Percentiles rank a stretch among this genome's conserved stretches.
phyloP scores from a whole-genome alignment of 2,329 filamentous ascomycete genomes.

The Aspergillus udagawae region DNA sequence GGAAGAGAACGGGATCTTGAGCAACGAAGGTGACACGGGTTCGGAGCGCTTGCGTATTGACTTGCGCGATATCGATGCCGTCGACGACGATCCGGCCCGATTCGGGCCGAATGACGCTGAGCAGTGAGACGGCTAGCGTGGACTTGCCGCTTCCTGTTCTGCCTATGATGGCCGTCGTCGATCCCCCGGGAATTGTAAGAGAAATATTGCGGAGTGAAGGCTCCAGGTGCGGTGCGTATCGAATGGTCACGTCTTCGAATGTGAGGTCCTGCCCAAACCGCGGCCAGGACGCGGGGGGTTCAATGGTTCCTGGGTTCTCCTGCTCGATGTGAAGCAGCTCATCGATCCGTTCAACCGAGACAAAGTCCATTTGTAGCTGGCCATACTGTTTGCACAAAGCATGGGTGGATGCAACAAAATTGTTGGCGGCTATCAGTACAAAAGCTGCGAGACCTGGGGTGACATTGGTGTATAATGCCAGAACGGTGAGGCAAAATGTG shows the following conservation, averaged over 20 bases:
- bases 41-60: conserved; percentile 57
- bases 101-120: conserved; percentile 53
- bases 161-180: conserved; percentile 74
- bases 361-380: conserved; percentile 85
- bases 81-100: conserved; percentile 58
- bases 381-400: conserved; percentile 75
- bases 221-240: conserved; percentile 73
- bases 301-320: conserved; percentile 63
- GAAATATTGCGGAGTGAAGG: conserved; percentile 66
- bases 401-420: conserved; percentile 65
- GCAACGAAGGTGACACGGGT: conserved; percentile 63
- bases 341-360: conserved; percentile 81
- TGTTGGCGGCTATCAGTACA: conserved; percentile 66
- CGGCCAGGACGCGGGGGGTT: conserved; percentile 75
- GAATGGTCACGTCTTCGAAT: conserved; percentile 73
- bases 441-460: conserved; percentile 79
- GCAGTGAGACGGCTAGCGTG: conserved; percentile 62
- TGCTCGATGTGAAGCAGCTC: conserved; percentile 76
- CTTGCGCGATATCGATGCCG: conserved; percentile 55
- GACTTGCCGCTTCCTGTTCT: conserved; percentile 79
- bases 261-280: conserved; percentile 65
- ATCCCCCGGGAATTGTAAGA: conserved; percentile 72
- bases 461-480: conserved; percentile 71
- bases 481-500: conserved; percentile 67
- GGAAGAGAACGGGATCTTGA: conserved; percentile 64